Conservation (phyloP, 306 rosid genomes). For the Quercus dentata region DNA sequence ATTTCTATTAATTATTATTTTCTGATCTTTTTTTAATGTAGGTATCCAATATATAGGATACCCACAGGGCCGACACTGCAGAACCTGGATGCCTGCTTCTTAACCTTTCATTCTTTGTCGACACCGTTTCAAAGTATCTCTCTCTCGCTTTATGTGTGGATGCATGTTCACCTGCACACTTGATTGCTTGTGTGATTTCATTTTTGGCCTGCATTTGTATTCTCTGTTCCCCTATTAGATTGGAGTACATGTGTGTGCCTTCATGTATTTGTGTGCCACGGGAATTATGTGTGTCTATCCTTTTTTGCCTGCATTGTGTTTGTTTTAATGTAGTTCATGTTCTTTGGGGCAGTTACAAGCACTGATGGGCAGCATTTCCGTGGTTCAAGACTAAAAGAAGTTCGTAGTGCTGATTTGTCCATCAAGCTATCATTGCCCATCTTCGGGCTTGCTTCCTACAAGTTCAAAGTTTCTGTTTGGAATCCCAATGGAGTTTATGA, state of each 20-base stretch:
- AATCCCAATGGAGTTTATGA: constrained; percentile 55
- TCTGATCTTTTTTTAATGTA: constrained; percentile 17
- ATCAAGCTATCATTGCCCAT: constrained; percentile 58
- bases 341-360: constrained; percentile 53
- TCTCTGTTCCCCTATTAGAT: background rate
- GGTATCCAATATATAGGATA: constrained; percentile 96
- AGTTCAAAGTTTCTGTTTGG: constrained; percentile 73
- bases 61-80: constrained; percentile 91
- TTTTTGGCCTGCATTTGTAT: too few species aligned
- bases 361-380: constrained; percentile 45
- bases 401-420: constrained; percentile 31
- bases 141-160: background rate
- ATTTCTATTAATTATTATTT: constrained; percentile 6
- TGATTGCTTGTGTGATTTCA: background rate
- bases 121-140: constrained; percentile 53
- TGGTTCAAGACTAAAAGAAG: constrained; percentile 41
- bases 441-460: constrained; percentile 81
- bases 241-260: background rate
- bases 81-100: constrained; percentile 81
- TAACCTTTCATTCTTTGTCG: constrained; percentile 74
- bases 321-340: constrained; percentile 7
- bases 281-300: background rate
- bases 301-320: background rate
- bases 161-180: background rate
- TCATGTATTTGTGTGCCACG: background rate